Evolutionary conservation across 2,329 filamentous ascomycete species (phyloP).

Genomic region (Incumbomyces delicatus): DNA sequence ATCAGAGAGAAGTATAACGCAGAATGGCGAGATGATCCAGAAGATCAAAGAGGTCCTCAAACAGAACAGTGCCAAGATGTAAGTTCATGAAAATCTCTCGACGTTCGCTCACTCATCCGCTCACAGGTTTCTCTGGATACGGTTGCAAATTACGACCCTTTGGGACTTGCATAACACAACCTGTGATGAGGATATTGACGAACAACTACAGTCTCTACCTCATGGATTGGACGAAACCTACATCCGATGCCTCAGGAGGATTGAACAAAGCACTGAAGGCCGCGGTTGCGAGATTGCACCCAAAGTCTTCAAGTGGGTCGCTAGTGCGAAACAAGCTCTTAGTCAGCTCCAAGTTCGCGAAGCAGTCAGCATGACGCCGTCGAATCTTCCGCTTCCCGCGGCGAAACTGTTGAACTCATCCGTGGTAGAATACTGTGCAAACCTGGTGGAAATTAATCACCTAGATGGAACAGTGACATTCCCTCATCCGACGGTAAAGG

Average conservation of each 20-base stretch:
- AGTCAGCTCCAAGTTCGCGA: not conserved
- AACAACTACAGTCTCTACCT: not conserved
- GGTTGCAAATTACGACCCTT: not conserved
- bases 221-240: not conserved
- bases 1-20: not conserved
- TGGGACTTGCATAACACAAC: not conserved
- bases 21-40: not conserved
- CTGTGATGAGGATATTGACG: not conserved
- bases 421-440: not conserved
- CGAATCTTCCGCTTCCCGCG: not conserved
- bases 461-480: not conserved
- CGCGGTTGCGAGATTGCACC: not conserved
- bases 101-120: too few relatives aligned
- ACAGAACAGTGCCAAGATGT: not conserved
- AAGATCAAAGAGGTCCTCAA: not conserved
- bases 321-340: not conserved
- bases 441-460: not conserved
- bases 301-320: constrained; percentile 1
- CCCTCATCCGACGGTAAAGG: constrained; percentile 1
- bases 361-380: not conserved
- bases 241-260: not conserved
- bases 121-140: not conserved
- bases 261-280: not conserved
- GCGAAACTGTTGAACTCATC: not conserved
- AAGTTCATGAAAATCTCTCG: not conserved